phyloP scores from a whole-genome alignment of 768 basidiomycete genomes.

The Amanita muscaria region DNA sequence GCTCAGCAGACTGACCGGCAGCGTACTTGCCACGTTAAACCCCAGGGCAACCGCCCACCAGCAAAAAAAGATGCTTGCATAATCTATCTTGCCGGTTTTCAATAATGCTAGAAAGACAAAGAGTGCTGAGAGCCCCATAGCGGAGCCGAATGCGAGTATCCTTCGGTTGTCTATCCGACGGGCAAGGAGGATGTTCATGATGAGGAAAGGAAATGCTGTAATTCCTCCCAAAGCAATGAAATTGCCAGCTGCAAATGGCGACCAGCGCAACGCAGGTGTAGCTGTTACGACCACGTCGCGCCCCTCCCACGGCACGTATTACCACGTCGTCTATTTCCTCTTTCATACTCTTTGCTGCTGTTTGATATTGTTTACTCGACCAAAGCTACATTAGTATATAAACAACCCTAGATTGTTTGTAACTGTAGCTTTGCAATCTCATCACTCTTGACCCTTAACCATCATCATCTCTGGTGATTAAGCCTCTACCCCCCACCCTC shows the following conservation, averaged over 20 bases:
- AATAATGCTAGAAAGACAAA: conserved; percentile 42
- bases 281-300: too few species aligned
- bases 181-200: conserved; percentile 49
- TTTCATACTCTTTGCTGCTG: too few species aligned
- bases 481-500: too few species aligned
- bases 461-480: too few species aligned
- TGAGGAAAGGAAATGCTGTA: conserved; percentile 56
- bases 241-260: conserved; percentile 58
- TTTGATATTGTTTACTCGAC: too few species aligned
- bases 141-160: conserved; percentile 44
- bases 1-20: conserved; percentile 55
- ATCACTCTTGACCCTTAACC: too few species aligned
- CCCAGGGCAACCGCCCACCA: conserved; percentile 61
- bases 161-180: conserved; percentile 52
- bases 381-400: too few species aligned
- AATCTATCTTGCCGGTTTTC: conserved; percentile 29
- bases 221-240: conserved; percentile 63
- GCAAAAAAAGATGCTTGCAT: conserved; percentile 37
- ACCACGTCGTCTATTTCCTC: too few species aligned
- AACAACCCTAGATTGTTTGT: too few species aligned
- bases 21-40: conserved; percentile 65
- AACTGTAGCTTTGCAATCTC: too few species aligned
- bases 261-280: conserved; percentile 41
- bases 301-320: too few species aligned
- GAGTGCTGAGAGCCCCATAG: conserved; percentile 44